A percentile compares a stretch with the other conserved stretches of the same genome.
Conservation (phyloP, 2,329 filamentous ascomycete genomes). For the Xylaria sp. region DNA sequence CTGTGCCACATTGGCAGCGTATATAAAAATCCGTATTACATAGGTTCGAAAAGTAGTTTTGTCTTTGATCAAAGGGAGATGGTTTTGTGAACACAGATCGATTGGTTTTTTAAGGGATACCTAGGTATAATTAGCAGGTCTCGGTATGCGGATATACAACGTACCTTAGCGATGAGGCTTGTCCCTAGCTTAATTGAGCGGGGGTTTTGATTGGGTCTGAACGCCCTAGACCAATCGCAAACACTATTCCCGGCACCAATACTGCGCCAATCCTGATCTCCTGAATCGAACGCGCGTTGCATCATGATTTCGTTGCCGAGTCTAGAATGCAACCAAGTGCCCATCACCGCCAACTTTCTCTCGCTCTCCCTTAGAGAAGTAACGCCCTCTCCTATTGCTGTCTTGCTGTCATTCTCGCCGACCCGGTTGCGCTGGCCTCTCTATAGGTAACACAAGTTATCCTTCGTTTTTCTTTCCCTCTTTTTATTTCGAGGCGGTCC, state of each 20-base stretch:
- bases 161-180: neutral
- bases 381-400: neutral
- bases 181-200: neutral
- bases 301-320: slow-evolving; percentile 33
- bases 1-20: slow-evolving; percentile 6
- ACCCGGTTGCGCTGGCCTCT: neutral
- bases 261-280: slow-evolving; percentile 5
- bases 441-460: neutral
- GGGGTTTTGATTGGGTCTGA: slow-evolving; percentile 22
- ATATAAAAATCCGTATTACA: neutral
- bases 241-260: neutral
- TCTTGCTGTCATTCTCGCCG: neutral
- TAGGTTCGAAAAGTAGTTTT: neutral
- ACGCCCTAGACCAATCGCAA: slow-evolving; percentile 3
- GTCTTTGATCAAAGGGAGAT: slow-evolving; percentile 23
- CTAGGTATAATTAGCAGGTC: neutral
- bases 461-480: neutral
- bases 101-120: neutral
- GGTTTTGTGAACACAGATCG: neutral
- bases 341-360: neutral
- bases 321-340: slow-evolving; percentile 1
- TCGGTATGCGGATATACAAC: neutral
- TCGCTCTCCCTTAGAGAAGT: neutral
- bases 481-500: slow-evolving; percentile 24
- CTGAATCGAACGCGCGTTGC: slow-evolving; percentile 27